Percentiles rank a stretch among this genome's conserved stretches.
phyloP scores from a whole-genome alignment of 1,284 basidiomycete genomes.

The Apiotrichum mycotoxinovorans region DNA sequence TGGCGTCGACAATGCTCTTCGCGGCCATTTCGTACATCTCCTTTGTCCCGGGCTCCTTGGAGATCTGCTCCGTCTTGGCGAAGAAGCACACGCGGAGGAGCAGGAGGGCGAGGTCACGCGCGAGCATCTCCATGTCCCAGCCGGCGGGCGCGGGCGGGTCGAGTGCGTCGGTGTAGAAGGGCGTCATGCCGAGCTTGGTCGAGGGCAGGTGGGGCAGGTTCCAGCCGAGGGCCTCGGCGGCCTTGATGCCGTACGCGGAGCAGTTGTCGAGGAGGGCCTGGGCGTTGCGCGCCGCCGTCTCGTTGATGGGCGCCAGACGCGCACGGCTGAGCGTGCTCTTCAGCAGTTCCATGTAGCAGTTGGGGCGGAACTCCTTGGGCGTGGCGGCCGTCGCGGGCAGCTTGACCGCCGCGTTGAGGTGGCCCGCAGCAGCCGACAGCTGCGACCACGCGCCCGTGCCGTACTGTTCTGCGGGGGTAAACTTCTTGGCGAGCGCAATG shows the following conservation, averaged over 20 bases:
- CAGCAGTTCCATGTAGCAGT: conserved; percentile 29
- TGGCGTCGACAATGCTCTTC: conserved; percentile 12
- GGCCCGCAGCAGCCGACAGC: conserved; percentile 29
- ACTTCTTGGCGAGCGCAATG: conserved; percentile 25
- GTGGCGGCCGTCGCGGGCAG: conserved; percentile 28
- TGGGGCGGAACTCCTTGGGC: conserved; percentile 38
- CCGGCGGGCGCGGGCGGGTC: conserved; percentile 32
- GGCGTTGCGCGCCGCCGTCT: conserved; percentile 37
- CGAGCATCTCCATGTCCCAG: conserved; percentile 44
- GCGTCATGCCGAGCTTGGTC: conserved; percentile 7
- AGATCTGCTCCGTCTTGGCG: conserved; percentile 9
- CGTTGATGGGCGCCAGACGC: conserved; percentile 31
- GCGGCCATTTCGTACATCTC: conserved; percentile 19
- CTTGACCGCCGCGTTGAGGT: conserved; percentile 33
- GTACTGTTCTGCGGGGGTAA: conserved; percentile 26
- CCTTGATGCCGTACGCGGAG: conserved; percentile 35
- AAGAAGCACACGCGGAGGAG: conserved; percentile 31
- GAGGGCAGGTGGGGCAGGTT: conserved; percentile 23
- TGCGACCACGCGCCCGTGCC: conserved; percentile 31
- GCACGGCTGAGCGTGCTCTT: conserved; percentile 35
- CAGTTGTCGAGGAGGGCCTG: conserved; percentile 41
- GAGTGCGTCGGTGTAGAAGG: conserved; percentile 9
- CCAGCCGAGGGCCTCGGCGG: conserved; percentile 34
- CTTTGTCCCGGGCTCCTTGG: conserved; percentile 1
- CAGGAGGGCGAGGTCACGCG: conserved; percentile 22